Percentiles rank a stretch among this genome's conserved stretches.
These are phyloP conservation scores for Beauveria rudraprayagi DNA, from an alignment of 2,329 filamentous ascomycete species.

Conservation along the genomic window DNA sequence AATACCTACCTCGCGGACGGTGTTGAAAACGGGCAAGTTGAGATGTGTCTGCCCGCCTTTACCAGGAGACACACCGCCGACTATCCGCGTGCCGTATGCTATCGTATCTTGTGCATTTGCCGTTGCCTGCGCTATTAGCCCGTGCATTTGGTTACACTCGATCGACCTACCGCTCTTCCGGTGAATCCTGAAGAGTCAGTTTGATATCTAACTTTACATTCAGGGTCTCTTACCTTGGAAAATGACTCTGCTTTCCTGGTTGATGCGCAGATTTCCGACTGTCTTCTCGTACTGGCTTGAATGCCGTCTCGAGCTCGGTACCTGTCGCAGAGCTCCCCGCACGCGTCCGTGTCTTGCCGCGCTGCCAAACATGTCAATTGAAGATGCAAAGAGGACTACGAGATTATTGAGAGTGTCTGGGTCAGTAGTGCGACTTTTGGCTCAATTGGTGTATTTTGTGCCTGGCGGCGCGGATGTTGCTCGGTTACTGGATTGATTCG, in stretches of 20 bases:
- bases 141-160: neutral
- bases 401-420: neutral
- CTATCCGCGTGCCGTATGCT: slow-evolving; percentile 29
- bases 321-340: neutral
- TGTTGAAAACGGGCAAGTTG: slow-evolving; percentile 27
- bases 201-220: neutral
- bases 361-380: slow-evolving; percentile 1
- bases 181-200: slow-evolving; percentile 25
- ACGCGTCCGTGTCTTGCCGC: neutral
- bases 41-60: slow-evolving; percentile 27
- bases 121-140: slow-evolving; percentile 22
- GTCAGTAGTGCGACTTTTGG: no score
- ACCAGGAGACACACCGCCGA: slow-evolving; percentile 30
- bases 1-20: slow-evolving; percentile 23
- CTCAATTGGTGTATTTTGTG: neutral
- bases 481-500: slow-evolving; percentile 8
- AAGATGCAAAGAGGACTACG: no score
- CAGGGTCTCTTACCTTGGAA: slow-evolving; percentile 22
- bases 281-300: slow-evolving; percentile 20
- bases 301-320: neutral
- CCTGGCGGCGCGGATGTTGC: neutral
- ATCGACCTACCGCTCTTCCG: slow-evolving; percentile 25
- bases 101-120: slow-evolving; percentile 31
- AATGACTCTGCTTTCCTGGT: slow-evolving; percentile 24
- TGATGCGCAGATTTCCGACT: slow-evolving; percentile 22